Base-by-base conservation (phyloP, 495 filamentous ascomycete species). In the Penicillium samsonianum region DNA sequence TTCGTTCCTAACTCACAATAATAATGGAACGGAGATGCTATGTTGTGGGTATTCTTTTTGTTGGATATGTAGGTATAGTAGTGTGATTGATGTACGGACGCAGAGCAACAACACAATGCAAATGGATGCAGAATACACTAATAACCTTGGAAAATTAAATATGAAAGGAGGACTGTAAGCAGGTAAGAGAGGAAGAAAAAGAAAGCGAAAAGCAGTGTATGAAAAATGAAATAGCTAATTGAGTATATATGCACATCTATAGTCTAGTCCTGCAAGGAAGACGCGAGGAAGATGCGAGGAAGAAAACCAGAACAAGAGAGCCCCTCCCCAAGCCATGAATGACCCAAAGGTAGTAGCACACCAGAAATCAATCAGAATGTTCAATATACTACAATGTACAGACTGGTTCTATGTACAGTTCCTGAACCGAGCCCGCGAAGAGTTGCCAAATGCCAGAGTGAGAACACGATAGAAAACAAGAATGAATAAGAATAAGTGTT, bases 311-410 rank as follows among this genome's bases (percentile, higher is more conserved):
- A 8, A 37, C 14, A 37, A n/a, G n/a, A n/a, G n/a, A n/a, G n/a
- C n/a, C n/a, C n/a, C n/a, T n/a, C n/a, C n/a, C n/a, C n/a, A n/a
- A n/a, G n/a, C n/a, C n/a, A n/a, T n/a, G n/a, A n/a, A n/a, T n/a
- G n/a, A n/a, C n/a, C n/a, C n/a, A n/a, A n/a, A n/a, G n/a, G 23
- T 25, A 25, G 23, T 4, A n/a, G 23, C 6, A 2, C 16, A 38
- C 16, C 35, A 38, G 6, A 9, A 38, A 8, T 38, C 45, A 31
- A 49, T 28, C 30, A 52, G 6, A 61, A 49, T 49, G 14, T 46
- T 54, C 30, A 50, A 51, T 63, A 63, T 63, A 55, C 55, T 65
- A 61, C 62, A 65, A 57, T 46, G 30, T 26, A 58, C 31, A 17
- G 35, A 43, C 53, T 26, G 53, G 55, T 38, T 37, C 60, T 62